These are phyloP conservation scores for Dalbergia cochinchinensis DNA, from an alignment of 306 rosid species.

Conservation along the genomic window DNA sequence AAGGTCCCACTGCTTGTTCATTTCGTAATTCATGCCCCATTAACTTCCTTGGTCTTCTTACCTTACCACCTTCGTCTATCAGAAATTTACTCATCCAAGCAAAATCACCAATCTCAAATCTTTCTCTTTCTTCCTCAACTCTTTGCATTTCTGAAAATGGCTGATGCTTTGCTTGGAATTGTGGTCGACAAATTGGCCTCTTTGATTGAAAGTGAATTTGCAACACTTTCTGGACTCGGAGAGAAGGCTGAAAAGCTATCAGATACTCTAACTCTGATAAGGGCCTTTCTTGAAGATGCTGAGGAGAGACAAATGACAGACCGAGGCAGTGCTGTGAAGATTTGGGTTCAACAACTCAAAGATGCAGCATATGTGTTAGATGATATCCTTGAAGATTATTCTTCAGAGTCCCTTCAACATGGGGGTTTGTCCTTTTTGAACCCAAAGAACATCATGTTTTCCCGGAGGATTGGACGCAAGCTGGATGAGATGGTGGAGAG, in stretches of 20 bases:
- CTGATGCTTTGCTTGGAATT: background rate
- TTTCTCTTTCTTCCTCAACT: background rate
- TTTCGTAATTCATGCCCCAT: background rate
- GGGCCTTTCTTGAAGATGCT: slow-evolving; percentile 25
- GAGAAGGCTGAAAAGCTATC: slow-evolving; percentile 10
- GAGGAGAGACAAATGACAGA: background rate
- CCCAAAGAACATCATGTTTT: background rate
- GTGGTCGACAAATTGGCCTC: background rate
- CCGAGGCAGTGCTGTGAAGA: background rate
- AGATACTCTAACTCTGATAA: background rate
- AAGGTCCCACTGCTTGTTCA: too few relatives aligned
- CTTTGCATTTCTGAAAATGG: slow-evolving; percentile 10
- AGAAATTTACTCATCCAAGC: background rate
- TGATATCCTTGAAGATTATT: background rate
- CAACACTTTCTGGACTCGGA: background rate
- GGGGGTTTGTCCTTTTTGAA: background rate
- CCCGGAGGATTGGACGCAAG: background rate
- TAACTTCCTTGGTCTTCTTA: background rate
- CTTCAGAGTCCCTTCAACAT: background rate
- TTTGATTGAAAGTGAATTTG: background rate
- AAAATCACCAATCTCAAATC: background rate
- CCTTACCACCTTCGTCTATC: background rate
- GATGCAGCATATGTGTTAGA: background rate
- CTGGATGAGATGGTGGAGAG: background rate
- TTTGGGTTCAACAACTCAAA: background rate